Percentiles rank a stretch among this genome's conserved stretches.
Conservation (phyloP, 768 basidiomycete genomes). For the Phanerochaete carnosa region DNA sequence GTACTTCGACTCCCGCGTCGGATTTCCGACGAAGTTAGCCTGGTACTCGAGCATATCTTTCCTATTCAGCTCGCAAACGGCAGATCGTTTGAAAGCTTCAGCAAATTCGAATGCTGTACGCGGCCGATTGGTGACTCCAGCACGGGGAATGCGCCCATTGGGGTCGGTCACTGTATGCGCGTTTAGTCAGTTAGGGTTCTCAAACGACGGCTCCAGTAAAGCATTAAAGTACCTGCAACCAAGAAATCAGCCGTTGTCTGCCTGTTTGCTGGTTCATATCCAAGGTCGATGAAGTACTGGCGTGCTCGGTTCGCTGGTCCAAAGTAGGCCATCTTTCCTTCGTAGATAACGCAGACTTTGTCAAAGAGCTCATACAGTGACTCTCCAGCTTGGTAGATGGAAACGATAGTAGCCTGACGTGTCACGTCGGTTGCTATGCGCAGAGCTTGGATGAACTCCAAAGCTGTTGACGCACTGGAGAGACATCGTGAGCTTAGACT, state of each 20-base stretch:
- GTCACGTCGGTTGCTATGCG: conserved; percentile 50
- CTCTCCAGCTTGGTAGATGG: conserved; percentile 84
- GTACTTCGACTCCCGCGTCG: conserved; percentile 41
- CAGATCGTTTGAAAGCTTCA: conserved; percentile 30
- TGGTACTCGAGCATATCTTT: conserved; percentile 46
- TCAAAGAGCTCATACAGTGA: conserved; percentile 64
- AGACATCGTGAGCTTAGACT: neutral
- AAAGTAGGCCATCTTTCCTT: conserved; percentile 72
- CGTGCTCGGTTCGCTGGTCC: conserved; percentile 63
- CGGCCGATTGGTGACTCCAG: conserved; percentile 40
- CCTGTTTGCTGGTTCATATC: conserved; percentile 49
- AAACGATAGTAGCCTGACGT: conserved; percentile 59
- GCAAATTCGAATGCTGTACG: conserved; percentile 58
- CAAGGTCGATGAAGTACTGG: conserved; percentile 71
- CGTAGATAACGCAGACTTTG: conserved; percentile 78
- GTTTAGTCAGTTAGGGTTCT: neutral
- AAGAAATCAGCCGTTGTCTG: conserved; percentile 64
- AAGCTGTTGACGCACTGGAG: conserved; percentile 46
- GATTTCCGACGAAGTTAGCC: conserved; percentile 40
- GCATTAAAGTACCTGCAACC: conserved; percentile 31
- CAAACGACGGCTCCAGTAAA: neutral
- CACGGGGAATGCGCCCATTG: conserved; percentile 47
- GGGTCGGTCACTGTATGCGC: conserved; percentile 51
- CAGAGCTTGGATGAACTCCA: conserved; percentile 58
- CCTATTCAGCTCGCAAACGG: conserved; percentile 37